These are phyloP conservation scores for Camellia granthamiana DNA, from an alignment of 148 eudicot genomes.

Conservation along the genomic window DNA sequence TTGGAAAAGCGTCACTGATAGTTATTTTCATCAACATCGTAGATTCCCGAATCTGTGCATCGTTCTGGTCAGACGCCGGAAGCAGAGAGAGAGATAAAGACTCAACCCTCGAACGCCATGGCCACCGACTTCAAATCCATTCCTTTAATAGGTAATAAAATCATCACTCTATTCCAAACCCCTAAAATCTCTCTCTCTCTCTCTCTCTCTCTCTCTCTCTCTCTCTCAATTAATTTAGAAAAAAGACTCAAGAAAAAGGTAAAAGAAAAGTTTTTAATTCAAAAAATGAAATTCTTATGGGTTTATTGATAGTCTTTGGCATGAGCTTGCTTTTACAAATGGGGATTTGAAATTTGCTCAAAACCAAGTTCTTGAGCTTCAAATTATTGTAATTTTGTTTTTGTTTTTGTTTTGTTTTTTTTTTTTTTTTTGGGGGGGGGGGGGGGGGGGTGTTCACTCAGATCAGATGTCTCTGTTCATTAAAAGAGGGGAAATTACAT, in stretches of 20 bases:
- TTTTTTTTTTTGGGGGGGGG: too few relatives aligned
- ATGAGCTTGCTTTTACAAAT: neutral
- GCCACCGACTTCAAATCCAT: conserved; percentile 78
- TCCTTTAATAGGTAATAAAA: conserved; percentile 61
- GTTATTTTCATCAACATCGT: too few relatives aligned
- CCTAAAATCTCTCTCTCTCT: neutral
- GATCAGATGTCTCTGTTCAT: too few relatives aligned
- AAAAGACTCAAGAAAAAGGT: neutral
- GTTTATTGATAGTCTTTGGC: neutral
- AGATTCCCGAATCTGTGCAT: too few relatives aligned
- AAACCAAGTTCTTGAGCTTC: too few relatives aligned
- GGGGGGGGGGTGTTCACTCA: too few relatives aligned
- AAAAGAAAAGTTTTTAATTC: neutral
- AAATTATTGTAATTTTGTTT: too few relatives aligned
- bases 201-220: neutral
- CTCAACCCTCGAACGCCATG: conserved; percentile 32
- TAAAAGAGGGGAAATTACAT: too few relatives aligned
- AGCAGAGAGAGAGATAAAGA: neutral
- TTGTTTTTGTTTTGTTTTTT: too few relatives aligned
- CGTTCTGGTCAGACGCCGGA: neutral
- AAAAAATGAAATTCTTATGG: too few relatives aligned
- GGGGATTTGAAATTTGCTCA: too few relatives aligned
- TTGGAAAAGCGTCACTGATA: too few relatives aligned
- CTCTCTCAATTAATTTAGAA: neutral
- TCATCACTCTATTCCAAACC: neutral